Evolutionary conservation across 164 flowering plant species (phyloP), one percentile per base, ranked within the genome.

Genomic region (Aristolochia contorta): DNA sequence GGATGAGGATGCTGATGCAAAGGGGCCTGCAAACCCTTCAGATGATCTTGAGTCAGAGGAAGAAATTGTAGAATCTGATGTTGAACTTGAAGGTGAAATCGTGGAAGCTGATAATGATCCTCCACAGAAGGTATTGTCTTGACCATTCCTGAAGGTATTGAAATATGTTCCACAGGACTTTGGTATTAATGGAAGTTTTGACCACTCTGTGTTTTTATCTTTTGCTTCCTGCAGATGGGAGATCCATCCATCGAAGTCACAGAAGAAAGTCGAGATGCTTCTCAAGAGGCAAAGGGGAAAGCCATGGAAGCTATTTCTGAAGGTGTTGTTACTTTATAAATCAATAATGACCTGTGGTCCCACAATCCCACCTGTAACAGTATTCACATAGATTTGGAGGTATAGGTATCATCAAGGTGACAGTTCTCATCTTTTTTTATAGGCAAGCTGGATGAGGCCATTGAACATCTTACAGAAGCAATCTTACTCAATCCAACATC

Each of bases 231-330:
- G 69, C 60, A 93, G 99, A 93, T 93, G 97, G 99, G 99, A 66
- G 97, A 93, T 45, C 33, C 86, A 0, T 71, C 92, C 5, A 70
- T 80, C 23, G 99, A 90, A 78, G 96, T 93, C 7, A 86, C 84
- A 0, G 99, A 93, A 16, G 99, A 93, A 73, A 79, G 49, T 47
- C 85, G 95, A 0, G 99, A 90, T 58, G 95, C 92, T 46, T 68
- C 99, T 0, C 97, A 90, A 66, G 68, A 64, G 48, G 87, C 91
- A 12, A 93, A 93, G 68, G 79, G 60, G 23, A 74, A 81, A 70
- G 97, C 97, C 47, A 79, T 85, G 84, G 99, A 90, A 73, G 96
- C 92, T 6, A 66, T 93, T 54, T 84, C 96, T 37, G 95, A 93
- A 69, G 97, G 98, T 87, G 71, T 54, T 3, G 1, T 10, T 37